Evolutionary conservation across 1,284 basidiomycete genomes (phyloP), one percentile per base, ranked within the genome.

Genomic region (Papiliotrema flavescens): DNA sequence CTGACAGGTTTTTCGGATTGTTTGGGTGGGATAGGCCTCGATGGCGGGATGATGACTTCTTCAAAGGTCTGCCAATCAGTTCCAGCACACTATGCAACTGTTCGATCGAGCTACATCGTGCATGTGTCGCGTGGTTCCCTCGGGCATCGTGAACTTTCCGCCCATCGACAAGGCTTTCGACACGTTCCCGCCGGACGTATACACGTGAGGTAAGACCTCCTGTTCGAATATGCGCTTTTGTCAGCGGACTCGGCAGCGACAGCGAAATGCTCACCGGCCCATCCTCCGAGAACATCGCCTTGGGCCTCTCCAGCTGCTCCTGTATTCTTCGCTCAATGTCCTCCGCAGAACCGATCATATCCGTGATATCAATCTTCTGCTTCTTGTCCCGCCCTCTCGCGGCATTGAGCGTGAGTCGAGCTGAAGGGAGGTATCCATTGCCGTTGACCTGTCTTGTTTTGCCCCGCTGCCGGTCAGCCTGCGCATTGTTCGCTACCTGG

Each of bases 41-140:
- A 84, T 20, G 94, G 93, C 2, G 96, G 96, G 34, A 99, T 82
- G 26, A 85, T 83, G 20, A 98, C 89, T 78, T 98, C 94, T 57
- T 83, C 80, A 64, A 73, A 81, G 24, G 73, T 73, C 68, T 79
- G 54, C 2, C 42, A 35, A 45, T 37, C 17, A 5, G 23, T 17
- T 23, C 7, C 28, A 80, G 83, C 86, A 45, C 22, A 11, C 53
- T 20, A 54, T 14, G 47, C 20, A 17, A 11, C 13, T 9, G 19
- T 22, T 15, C 22, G 17, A 26, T 13, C n/a, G n/a, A 66, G 70
- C 59, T 62, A 90, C 90, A 70, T 90, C 86, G 44, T 83, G 71
- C 54, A 83, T 80, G 35, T 82, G 75, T 34, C 90, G 81, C 20
- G 80, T 81, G 0, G 94, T 98, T 1, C 93, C 95, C 1, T 89